Base-by-base conservation (phyloP, 1,284 basidiomycete species). In the Hypsizygus ulmarius region DNA sequence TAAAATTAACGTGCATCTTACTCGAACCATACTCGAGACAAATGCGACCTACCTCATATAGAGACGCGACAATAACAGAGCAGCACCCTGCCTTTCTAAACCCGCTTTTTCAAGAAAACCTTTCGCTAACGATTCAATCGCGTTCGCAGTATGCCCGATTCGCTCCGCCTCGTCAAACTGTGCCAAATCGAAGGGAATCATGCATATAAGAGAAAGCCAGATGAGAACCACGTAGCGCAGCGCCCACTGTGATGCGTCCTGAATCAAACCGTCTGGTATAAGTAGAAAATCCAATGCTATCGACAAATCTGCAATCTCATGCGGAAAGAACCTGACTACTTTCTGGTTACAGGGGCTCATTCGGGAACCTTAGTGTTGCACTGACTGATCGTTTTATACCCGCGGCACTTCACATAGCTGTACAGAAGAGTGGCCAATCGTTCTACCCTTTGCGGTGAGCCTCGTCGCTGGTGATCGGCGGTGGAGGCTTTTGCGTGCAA, bases 191-290 rank as follows among this genome's bases (percentile, higher is more conserved):
- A 99, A 99, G 0, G 97, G 97, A 15, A 98, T 86, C 72, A 93
- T 93, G 67, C 90, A 90, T 43, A 98, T 87, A 12, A 99, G 79
- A 12, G 93, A 91, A 9, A 99, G 77, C 96, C 97, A 99, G 2
- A 98, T 74, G 3, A 99, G 74, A 16, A 92, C 72, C 11, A 90
- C 76, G 59, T 97, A 95, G 48, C 93, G 84, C 42, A 94, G 67
- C 38, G 87, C 73, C 97, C 97, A 99, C 35, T 78, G 73, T 11
- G 59, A 57, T 0, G 67, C 56, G 18, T 73, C 67, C 33, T 73
- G 67, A 1, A 72, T 69, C 1, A 78, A 67, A 5, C 74, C 72
- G n/a, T 74, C 61, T 1, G 76, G 68, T 9, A 74, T 62, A 29
- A 76, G 72, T 55, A 93, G 77, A 54, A 86, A 87, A 10, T 76